phyloP scores from a whole-genome alignment of 192 early-diverging fungal species.

The Linnemannia hyalina region DNA sequence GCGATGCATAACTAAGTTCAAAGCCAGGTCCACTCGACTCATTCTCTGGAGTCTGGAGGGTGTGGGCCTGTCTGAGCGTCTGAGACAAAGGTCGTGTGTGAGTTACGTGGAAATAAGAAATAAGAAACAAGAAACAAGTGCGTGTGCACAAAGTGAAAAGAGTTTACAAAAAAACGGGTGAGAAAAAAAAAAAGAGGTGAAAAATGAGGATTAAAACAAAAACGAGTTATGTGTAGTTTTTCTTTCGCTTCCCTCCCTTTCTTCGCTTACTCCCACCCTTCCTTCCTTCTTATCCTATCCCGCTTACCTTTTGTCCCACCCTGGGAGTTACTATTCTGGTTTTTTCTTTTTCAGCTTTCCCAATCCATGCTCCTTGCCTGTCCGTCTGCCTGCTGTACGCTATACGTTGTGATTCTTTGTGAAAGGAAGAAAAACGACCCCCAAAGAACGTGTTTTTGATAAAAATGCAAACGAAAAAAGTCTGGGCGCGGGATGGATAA shows the following conservation, averaged over 20 bases:
- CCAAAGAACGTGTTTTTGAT: not conserved
- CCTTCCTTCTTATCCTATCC: not conserved
- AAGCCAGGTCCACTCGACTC: too few relatives aligned
- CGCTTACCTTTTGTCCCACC: not conserved
- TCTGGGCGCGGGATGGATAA: slow-evolving; percentile 1
- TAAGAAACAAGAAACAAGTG: too few relatives aligned
- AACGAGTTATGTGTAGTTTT: not conserved
- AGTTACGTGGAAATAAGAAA: too few relatives aligned
- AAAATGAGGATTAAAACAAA: not conserved
- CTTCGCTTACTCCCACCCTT: not conserved
- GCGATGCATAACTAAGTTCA: too few relatives aligned
- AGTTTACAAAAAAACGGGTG: not conserved
- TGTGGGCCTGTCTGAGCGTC: too few relatives aligned
- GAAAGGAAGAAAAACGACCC: not conserved
- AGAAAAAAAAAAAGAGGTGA: not conserved
- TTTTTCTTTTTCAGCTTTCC: not conserved
- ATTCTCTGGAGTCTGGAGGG: too few relatives aligned
- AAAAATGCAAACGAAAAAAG: not conserved
- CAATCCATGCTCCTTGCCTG: not conserved
- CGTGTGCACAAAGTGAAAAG: not conserved
- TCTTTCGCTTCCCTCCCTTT: not conserved
- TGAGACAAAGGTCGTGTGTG: too few relatives aligned
- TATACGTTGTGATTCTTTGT: too few relatives aligned
- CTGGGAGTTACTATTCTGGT: not conserved
- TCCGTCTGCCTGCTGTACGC: too few relatives aligned